phyloP scores from a whole-genome alignment of 768 basidiomycete species.

The Termitomyces sp. region DNA sequence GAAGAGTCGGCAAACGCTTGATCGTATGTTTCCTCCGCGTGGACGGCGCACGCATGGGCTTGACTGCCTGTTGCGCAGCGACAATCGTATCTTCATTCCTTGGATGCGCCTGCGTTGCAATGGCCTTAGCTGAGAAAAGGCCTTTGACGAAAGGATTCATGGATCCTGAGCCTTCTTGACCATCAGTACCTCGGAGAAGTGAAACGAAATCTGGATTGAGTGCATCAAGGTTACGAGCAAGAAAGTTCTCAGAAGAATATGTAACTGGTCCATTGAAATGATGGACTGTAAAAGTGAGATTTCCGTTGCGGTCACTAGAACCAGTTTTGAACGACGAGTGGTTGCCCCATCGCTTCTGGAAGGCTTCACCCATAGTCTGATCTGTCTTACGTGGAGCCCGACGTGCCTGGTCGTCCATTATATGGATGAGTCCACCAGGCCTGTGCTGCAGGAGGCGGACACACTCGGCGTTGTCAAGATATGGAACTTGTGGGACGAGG shows the following conservation, averaged over 20 bases:
- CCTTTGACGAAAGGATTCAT: constrained; percentile 89
- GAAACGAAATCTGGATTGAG: constrained; percentile 93
- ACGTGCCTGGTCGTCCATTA: constrained; percentile 95
- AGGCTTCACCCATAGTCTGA: constrained; percentile 90
- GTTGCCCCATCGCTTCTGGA: constrained; percentile 91
- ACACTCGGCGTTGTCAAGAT: constrained; percentile 90
- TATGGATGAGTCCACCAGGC: constrained; percentile 91
- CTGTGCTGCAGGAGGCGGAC: constrained; percentile 78
- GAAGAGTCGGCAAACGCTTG: constrained; percentile 52
- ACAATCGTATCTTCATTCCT: constrained; percentile 94
- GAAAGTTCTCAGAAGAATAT: constrained; percentile 87
- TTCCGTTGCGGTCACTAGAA: constrained; percentile 67
- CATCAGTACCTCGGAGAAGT: constrained; percentile 68
- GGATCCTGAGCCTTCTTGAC: constrained; percentile 68
- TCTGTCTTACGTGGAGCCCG: constrained; percentile 87
- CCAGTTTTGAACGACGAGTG: constrained; percentile 90
- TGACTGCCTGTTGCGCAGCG: constrained; percentile 86
- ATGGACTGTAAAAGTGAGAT: constrained; percentile 83
- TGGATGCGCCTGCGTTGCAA: constrained; percentile 90
- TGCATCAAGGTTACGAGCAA: constrained; percentile 83
- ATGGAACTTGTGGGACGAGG: constrained; percentile 64
- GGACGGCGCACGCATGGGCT: constrained; percentile 92
- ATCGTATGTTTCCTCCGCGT: constrained; percentile 76
- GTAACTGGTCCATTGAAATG: constrained; percentile 91
- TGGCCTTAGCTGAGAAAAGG: constrained; percentile 81